A percentile compares a stretch with the other conserved stretches of the same genome.
phyloP scores from a whole-genome alignment of 768 basidiomycete species.

The Naganishia vishniacii region DNA sequence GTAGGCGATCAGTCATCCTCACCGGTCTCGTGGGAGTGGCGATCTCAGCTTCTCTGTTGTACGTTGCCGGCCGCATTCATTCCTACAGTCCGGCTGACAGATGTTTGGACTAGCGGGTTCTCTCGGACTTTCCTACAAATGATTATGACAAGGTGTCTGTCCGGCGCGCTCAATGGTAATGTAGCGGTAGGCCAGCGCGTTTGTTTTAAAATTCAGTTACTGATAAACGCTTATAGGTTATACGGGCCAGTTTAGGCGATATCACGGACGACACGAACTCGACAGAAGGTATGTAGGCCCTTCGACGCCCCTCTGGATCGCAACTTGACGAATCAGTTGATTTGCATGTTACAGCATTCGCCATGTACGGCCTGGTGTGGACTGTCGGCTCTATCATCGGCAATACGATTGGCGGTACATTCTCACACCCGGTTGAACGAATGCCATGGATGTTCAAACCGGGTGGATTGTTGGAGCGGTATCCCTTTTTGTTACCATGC shows the following conservation, averaged over 20 bases:
- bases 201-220: no score
- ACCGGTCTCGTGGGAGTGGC: conserved; percentile 43
- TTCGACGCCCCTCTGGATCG: no score
- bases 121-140: conserved; percentile 42
- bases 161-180: conserved; percentile 46
- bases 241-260: conserved; percentile 45
- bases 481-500: conserved; percentile 33
- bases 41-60: conserved; percentile 45
- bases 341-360: conserved; percentile 35
- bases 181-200: conserved; percentile 35
- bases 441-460: conserved; percentile 36
- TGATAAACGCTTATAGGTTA: conserved; percentile 24
- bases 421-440: conserved; percentile 44
- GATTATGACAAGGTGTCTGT: conserved; percentile 40
- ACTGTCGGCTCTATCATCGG: conserved; percentile 44
- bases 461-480: conserved; percentile 2
- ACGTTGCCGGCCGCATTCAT: conserved; percentile 13
- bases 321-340: no score
- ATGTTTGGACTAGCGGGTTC: conserved; percentile 33
- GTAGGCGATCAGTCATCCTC: conserved; percentile 47
- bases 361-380: conserved; percentile 47
- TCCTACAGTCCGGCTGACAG: neutral
- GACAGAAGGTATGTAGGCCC: conserved; percentile 38
- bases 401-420: conserved; percentile 34
- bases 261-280: conserved; percentile 46